These are phyloP conservation scores for Fusarium sp. DNA, from an alignment of 2,329 filamentous ascomycete genomes.

Conservation along the genomic window DNA sequence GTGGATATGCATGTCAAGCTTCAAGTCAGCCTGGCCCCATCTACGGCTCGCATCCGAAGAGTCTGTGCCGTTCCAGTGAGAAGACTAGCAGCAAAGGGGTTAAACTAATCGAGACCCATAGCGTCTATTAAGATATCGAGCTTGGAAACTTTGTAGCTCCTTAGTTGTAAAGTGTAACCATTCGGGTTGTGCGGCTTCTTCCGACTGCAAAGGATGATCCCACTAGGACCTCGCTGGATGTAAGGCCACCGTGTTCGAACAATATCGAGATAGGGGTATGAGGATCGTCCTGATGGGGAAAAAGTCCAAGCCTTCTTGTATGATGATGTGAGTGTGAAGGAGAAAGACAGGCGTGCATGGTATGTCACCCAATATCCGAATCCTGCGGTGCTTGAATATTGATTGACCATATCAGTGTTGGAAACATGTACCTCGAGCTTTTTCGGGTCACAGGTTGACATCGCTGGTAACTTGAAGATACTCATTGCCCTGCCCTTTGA, in stretches of 20 bases:
- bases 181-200: slow-evolving; percentile 14
- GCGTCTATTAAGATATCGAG: slow-evolving; percentile 1
- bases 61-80: not conserved
- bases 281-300: not conserved
- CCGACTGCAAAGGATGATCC: slow-evolving; percentile 9
- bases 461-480: not conserved
- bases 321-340: not conserved
- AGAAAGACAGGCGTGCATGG: too few relatives aligned
- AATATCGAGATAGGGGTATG: slow-evolving; percentile 15
- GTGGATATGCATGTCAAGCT: slow-evolving; percentile 20
- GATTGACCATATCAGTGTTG: not conserved
- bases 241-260: slow-evolving; percentile 24
- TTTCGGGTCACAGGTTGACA: not conserved
- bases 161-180: slow-evolving; percentile 1
- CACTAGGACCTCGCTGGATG: not conserved
- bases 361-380: not conserved
- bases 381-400: not conserved
- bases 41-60: slow-evolving; percentile 35
- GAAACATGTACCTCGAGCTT: not conserved
- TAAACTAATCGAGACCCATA: slow-evolving; percentile 10
- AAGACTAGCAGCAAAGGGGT: slow-evolving; percentile 6
- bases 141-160: slow-evolving; percentile 2
- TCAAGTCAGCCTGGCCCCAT: slow-evolving; percentile 25
- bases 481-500: not conserved
- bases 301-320: not conserved